These are phyloP conservation scores for Polyrhizophydium stewartii DNA, from an alignment of 371 early-diverging fungal genomes.

Conservation along the genomic window DNA sequence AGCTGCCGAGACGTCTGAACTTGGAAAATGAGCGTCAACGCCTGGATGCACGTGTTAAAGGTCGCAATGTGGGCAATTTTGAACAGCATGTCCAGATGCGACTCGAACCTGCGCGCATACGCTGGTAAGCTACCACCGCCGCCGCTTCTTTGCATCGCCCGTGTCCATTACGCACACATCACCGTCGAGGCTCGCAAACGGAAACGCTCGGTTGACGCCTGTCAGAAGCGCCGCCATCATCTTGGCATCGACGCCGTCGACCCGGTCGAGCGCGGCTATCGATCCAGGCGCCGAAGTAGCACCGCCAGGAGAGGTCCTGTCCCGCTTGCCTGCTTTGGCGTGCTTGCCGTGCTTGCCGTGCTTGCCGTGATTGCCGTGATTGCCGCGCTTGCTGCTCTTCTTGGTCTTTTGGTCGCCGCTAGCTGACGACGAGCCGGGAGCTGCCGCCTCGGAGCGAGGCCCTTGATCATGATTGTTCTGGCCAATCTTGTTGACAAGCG, in stretches of 20 bases:
- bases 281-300: too few species aligned
- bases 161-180: slow-evolving; percentile 47
- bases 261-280: slow-evolving; percentile 59
- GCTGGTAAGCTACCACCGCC: too few species aligned
- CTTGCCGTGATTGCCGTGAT: background rate
- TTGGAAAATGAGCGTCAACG: slow-evolving; percentile 83
- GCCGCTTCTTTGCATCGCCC: too few species aligned
- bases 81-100: slow-evolving; percentile 82
- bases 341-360: too few species aligned
- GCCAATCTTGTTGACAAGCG: slow-evolving; percentile 48
- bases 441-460: slow-evolving; percentile 24
- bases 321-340: slow-evolving; percentile 8
- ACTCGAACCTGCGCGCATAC: too few species aligned
- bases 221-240: slow-evolving; percentile 91
- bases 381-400: slow-evolving; percentile 18
- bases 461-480: slow-evolving; percentile 29
- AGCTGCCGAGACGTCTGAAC: slow-evolving; percentile 40
- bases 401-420: slow-evolving; percentile 45
- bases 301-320: background rate
- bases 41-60: slow-evolving; percentile 89
- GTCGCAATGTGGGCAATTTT: slow-evolving; percentile 78
- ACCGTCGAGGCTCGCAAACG: slow-evolving; percentile 78
- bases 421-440: slow-evolving; percentile 40
- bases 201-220: slow-evolving; percentile 94
- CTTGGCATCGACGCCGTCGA: slow-evolving; percentile 64